phyloP scores from a whole-genome alignment of 345 rosid genomes.

The Populus alba region DNA sequence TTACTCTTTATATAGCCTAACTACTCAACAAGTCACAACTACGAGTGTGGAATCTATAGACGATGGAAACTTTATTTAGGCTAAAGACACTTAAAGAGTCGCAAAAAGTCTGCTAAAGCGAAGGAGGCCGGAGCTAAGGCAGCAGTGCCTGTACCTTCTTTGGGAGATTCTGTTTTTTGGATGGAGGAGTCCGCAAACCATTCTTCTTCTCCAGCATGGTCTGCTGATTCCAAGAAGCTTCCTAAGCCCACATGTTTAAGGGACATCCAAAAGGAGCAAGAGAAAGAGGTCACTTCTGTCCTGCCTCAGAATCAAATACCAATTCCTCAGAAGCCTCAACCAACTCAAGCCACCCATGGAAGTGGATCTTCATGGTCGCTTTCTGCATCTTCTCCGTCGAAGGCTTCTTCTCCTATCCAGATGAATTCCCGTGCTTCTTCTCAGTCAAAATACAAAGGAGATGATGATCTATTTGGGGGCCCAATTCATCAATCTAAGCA shows the following conservation, averaged over 20 bases:
- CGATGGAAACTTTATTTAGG: conserved; percentile 75
- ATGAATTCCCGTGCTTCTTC: conserved; percentile 26
- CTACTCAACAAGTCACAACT: conserved; percentile 28
- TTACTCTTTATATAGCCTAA: conserved; percentile 26
- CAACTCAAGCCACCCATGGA: conserved; percentile 41
- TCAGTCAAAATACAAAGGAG: conserved; percentile 62
- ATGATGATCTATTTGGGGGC: conserved; percentile 97
- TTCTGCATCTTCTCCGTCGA: conserved; percentile 56
- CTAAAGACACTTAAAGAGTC: conserved; percentile 79
- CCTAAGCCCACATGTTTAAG: conserved; percentile 70
- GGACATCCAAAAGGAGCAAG: conserved; percentile 92
- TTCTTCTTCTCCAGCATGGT: conserved; percentile 78
- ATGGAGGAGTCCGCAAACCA: conserved; percentile 57
- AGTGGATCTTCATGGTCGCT: conserved; percentile 51
- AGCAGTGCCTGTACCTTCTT: conserved; percentile 42
- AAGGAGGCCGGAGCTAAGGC: conserved; percentile 58
- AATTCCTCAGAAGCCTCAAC: conserved; percentile 54
- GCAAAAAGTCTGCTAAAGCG: conserved; percentile 86
- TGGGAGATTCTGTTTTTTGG: conserved; percentile 97
- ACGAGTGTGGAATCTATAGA: conserved; percentile 44
- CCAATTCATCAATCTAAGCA: conserved; percentile 75
- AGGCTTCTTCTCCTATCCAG: conserved; percentile 45
- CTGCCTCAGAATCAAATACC: conserved; percentile 50
- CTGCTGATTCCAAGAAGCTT: conserved; percentile 59
- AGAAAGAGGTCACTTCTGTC: conserved; percentile 49